Base-by-base conservation (phyloP, 768 basidiomycete species). In the Hydnomerulius pinastri region DNA sequence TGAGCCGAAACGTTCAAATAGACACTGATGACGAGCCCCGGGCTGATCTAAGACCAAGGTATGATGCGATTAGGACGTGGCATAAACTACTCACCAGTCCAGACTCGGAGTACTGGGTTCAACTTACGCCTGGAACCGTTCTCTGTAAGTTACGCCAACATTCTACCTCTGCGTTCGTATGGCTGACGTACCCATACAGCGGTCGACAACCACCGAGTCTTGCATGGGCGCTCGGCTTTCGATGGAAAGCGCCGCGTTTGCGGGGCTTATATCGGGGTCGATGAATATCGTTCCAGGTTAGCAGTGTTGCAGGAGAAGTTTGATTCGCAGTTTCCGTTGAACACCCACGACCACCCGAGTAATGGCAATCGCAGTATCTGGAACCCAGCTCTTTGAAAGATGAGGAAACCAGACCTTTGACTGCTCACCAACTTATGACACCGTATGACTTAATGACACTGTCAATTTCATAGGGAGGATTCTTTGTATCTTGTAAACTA, bases 141-240 rank as follows among this genome's bases (percentile, higher is more conserved):
- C 78, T 97, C 27, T 81, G 92, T 90, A 62, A 61, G 90, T 74
- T 4, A 13, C 9, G 11, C 3, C 10, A 30, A 24, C 30, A n/a
- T 32, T 28, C 33, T 35, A 25, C 21, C 47, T 23, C 20, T 36
- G 7, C 20, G n/a, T 27, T 28, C 15, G 23, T 49, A 9, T 44
- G 24, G 38, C 30, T 29, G 9, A 21, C 15, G 18, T 18, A 38
- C 36, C 36, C 28, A 27, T 30, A 8, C 60, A 92, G 92, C 93
- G 18, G 77, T 96, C 43, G 87, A 98, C 68, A 98, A 98, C 64
- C 89, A 96, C 69, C 82, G 96, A 18, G 91, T 98, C 11, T 74
- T 98, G 42, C 96, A 98, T 58, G 96, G 96, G 11, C 85, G 96
- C n/a, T 92, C 93, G 0, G 81, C 85, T 1, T 98, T 97, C 64